Evolutionary conservation across 1,284 basidiomycete species (phyloP), one percentile per base, ranked within the genome.

Genomic region (Neonothopanus nambi): DNA sequence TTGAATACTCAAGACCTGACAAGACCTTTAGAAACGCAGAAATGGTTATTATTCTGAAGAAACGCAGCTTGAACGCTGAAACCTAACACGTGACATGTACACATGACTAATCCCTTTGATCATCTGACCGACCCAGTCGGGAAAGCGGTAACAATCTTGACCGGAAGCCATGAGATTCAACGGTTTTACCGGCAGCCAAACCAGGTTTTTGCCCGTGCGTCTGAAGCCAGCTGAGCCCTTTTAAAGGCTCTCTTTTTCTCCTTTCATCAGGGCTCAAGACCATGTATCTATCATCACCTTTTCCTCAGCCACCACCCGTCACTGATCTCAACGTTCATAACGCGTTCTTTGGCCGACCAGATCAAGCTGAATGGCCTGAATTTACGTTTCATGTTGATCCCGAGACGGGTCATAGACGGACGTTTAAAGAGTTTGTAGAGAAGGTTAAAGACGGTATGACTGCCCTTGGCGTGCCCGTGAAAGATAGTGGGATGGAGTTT

Each of bases 371-470:
- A 30, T 81, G 81, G 75, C 70, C 76, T 1, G 79, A 89, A 56
- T 82, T 73, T 61, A 76, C 78, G 0, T 51, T 82, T 3, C 74
- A 83, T 49, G 75, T 91, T 51, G 81, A 90, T 56, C 77, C 76
- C 0, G 61, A 72, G 18, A 82, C 82, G 0, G 82, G 79, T 1
- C 63, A 72, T 44, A 70, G 63, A 49, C 67, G 78, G 23, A 75
- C 73, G 6, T 81, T 70, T 57, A 69, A 67, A 15, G 73, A 84
- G 55, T 79, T 86, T 56, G 53, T 74, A 11, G 74, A 79, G 26
- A 70, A 74, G 15, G 74, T 88, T 0, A 69, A 75, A 3, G 74
- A 82, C 51, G 79, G 77, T 12, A 78, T 83, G 2, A 86, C 85
- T 0, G 84, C 79, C 0, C 73, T 90, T 6, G 73, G 72, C 1